phyloP scores from a whole-genome alignment of 2,329 filamentous ascomycete genomes.

The Nothophoma quercina region DNA sequence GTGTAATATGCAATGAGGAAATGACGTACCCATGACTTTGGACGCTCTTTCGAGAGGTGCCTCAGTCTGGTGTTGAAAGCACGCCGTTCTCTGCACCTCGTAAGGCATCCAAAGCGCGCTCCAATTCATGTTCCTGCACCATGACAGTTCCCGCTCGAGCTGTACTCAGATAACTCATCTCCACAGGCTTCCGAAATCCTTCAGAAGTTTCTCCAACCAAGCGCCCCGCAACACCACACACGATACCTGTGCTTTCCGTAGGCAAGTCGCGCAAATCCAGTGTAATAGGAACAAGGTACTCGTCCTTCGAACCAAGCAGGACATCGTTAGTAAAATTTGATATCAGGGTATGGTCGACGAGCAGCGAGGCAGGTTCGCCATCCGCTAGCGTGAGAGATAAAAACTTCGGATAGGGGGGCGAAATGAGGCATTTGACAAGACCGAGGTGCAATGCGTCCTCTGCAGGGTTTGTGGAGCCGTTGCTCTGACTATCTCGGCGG shows the following conservation, averaged over 20 bases:
- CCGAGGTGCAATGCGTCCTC: slow-evolving; percentile 57
- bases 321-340: slow-evolving; percentile 65
- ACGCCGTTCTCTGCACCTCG: slow-evolving; percentile 48
- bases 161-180: slow-evolving; percentile 91
- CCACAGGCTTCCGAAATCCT: slow-evolving; percentile 58
- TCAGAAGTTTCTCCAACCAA: slow-evolving; percentile 73
- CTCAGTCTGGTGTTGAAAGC: slow-evolving; percentile 25
- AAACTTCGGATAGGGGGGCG: slow-evolving; percentile 67
- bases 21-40: neutral
- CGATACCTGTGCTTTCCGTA: slow-evolving; percentile 89
- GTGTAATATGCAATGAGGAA: too few relatives aligned
- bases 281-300: slow-evolving; percentile 82
- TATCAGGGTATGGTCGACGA: slow-evolving; percentile 74
- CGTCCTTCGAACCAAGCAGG: slow-evolving; percentile 76
- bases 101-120: slow-evolving; percentile 76
- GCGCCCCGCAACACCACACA: slow-evolving; percentile 88
- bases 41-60: too few relatives aligned
- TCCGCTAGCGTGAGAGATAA: slow-evolving; percentile 77
- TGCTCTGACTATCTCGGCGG: slow-evolving; percentile 51
- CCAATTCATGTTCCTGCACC: slow-evolving; percentile 75
- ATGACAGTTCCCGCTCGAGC: slow-evolving; percentile 90
- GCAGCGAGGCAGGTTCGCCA: slow-evolving; percentile 75
- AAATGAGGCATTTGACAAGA: slow-evolving; percentile 58
- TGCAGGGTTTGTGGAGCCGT: slow-evolving; percentile 43
- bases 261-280: slow-evolving; percentile 83